Base-by-base conservation (phyloP, 495 filamentous ascomycete genomes). In the Collariella sp. region DNA sequence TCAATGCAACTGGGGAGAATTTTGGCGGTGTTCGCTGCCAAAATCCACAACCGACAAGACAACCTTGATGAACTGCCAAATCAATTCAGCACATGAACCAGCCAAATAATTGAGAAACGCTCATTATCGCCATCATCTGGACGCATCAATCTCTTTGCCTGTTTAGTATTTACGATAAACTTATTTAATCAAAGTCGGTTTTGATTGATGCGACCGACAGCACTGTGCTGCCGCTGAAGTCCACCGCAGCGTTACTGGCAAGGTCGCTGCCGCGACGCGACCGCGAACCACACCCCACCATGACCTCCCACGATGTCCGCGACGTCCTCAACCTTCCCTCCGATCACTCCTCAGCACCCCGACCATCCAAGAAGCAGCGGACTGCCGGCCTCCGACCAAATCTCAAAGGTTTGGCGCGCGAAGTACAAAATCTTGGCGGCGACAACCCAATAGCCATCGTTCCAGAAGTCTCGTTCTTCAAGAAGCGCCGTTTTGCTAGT, bases 281-380 rank as follows among this genome's bases (percentile, higher is more conserved):
- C 53, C 10, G 44, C 45, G 12, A 40, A 49, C 36, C 34, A 48
- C 22, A 22, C 52, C 52, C 33, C 67, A 73, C 52, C 61, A 91
- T 88, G 84, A 79, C 85, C 62, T 88, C 87, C 42, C 70, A 75
- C 70, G 89, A 95, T 79, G 83, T 93, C 53, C 88, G 87, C 70
- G 89, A 95, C 71, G 87, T 95, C 68, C 84, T 95, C 70, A 86
- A 88, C 68, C 74, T 94, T 64, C 83, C 87, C 47, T 72, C 85
- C 62, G 81, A 79, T 57, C 72, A 79, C 57, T 55, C 62, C 1
- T 72, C 79, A 38, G 75, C 78, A 52, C 65, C 70, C 22, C 76
- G 79, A 15, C 83, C 86, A 11, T 69, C 79, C 44, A 94, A 94
- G 72, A 91, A 91, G 63, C 83, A 85, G 66, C 91, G 89, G 65